Base-by-base conservation (phyloP, 352 stramenopile genomes). In the Phytophthora kernoviae region DNA sequence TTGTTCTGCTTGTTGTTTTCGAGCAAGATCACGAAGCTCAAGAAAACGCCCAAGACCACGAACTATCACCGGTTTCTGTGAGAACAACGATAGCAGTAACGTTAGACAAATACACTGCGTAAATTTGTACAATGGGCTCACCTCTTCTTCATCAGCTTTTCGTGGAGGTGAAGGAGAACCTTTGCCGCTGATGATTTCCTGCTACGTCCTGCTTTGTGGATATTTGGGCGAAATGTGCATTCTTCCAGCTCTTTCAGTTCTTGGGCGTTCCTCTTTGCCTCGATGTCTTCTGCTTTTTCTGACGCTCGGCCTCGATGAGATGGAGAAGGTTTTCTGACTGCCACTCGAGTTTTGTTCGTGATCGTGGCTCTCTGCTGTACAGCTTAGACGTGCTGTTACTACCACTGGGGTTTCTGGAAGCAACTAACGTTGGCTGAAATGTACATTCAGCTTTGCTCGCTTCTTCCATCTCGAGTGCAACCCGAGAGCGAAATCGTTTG, bases 191-290 rank as follows among this genome's bases (percentile, higher is more conserved):
- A 47, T 22, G 2, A 42, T 32, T 64, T 64, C 52, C 40, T 55
- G 36, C 26, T 52, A 47, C 22, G 41, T 17, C 43, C 50, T 20
- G 36, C 18, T 22, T 77, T 76, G 15, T 59, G 66, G 6, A 79
- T 66, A 26, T 88, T 91, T 0, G 86, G 86, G 21, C 83, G 74
- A 30, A 96, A 96, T 4, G 88, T 96, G 42, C 88, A 96, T 49
- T 96, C 81, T 48, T 90, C 60, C 1, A 94, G 62, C 40, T 92
- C 79, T 42, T 77, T 73, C 2, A 92, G 42, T 44, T 91, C 79
- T 14, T 75, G 69, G 0, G 50, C 74, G 36, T 88, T 86, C 9
- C 82, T 67, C 40, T 87, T 86, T 12, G 72, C 65, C 50, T 91
- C 68, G 12, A 94, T 81, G 12, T 78, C 70, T 15, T 90, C 70